These are phyloP conservation scores for Trametes cubensis DNA, from an alignment of 768 basidiomycete species.

Conservation along the genomic window DNA sequence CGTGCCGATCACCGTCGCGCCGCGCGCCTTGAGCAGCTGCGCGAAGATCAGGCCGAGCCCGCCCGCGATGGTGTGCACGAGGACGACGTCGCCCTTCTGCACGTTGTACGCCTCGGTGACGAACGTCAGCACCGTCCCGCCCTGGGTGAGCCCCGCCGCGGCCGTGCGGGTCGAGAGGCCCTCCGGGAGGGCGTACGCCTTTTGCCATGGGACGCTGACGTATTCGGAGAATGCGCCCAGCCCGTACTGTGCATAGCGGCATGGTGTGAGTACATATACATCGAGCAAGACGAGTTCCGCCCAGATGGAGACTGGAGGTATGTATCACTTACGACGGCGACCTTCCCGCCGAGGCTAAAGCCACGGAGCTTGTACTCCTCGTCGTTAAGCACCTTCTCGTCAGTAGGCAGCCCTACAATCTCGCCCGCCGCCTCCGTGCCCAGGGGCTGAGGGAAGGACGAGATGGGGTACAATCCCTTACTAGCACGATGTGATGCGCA, in stretches of 20 bases:
- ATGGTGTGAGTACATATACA: not conserved
- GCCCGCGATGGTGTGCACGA: conserved; percentile 90
- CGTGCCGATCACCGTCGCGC: conserved; percentile 92
- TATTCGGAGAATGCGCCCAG: conserved; percentile 69
- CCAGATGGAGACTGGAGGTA: not conserved
- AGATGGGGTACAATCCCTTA: conserved; percentile 63
- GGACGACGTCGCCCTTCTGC: conserved; percentile 73
- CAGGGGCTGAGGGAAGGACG: conserved; percentile 62
- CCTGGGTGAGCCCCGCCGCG: conserved; percentile 65
- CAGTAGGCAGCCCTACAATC: conserved; percentile 74
- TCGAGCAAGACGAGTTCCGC: not conserved
- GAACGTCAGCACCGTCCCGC: conserved; percentile 74
- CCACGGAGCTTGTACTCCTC: conserved; percentile 64
- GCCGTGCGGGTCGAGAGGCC: conserved; percentile 58
- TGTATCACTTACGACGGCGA: conserved; percentile 54
- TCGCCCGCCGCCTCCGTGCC: conserved; percentile 82
- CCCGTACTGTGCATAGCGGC: conserved; percentile 9
- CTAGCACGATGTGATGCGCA: conserved; percentile 32
- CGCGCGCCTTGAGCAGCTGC: conserved; percentile 68
- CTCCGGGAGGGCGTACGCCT: conserved; percentile 62
- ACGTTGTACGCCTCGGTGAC: conserved; percentile 85
- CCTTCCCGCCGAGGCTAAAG: conserved; percentile 66
- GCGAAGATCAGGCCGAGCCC: conserved; percentile 73
- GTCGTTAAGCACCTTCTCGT: conserved; percentile 58
- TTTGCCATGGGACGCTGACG: conserved; percentile 61